Evolutionary conservation across 129 eudicot species (phyloP).

Genomic region (Calendula officinalis): DNA sequence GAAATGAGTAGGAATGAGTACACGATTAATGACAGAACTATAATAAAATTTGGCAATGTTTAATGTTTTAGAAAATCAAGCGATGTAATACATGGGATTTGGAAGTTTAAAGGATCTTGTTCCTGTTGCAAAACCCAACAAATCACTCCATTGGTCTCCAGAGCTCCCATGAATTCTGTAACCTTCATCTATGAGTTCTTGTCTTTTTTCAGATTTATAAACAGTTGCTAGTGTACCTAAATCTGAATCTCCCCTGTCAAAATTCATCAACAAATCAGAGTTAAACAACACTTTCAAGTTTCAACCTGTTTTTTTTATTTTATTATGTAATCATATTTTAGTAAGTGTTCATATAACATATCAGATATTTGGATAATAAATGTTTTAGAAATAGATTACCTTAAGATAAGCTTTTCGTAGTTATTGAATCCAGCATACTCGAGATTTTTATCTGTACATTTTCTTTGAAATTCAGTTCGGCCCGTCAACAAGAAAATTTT

Average conservation of each 20-base stretch:
- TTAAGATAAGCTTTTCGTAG: constrained; percentile 71
- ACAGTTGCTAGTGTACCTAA: constrained; percentile 53
- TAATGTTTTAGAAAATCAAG: constrained; percentile 28
- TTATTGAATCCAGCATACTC: constrained; percentile 56
- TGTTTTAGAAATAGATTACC: constrained; percentile 37
- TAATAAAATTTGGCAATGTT: not conserved
- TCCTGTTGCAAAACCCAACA: constrained; percentile 66
- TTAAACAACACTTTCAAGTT: not conserved
- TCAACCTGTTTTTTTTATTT: not conserved
- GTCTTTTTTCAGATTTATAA: constrained; percentile 81
- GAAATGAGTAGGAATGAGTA: not conserved
- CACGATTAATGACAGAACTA: not conserved
- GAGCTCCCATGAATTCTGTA: constrained; percentile 72
- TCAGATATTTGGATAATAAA: not conserved
- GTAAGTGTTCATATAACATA: too few species aligned
- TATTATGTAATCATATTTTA: too few species aligned
- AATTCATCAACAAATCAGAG: constrained; percentile 21
- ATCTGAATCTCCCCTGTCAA: constrained; percentile 57
- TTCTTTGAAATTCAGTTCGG: constrained; percentile 70
- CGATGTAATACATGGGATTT: constrained; percentile 71
- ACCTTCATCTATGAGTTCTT: constrained; percentile 60
- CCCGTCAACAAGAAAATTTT: constrained; percentile 73
- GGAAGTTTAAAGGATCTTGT: constrained; percentile 82
- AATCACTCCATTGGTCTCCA: constrained; percentile 98
- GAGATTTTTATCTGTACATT: constrained; percentile 54